Percentiles rank a stretch among this genome's conserved stretches.
Conservation (phyloP, 345 rosid species). For the Raphanus sativus region DNA sequence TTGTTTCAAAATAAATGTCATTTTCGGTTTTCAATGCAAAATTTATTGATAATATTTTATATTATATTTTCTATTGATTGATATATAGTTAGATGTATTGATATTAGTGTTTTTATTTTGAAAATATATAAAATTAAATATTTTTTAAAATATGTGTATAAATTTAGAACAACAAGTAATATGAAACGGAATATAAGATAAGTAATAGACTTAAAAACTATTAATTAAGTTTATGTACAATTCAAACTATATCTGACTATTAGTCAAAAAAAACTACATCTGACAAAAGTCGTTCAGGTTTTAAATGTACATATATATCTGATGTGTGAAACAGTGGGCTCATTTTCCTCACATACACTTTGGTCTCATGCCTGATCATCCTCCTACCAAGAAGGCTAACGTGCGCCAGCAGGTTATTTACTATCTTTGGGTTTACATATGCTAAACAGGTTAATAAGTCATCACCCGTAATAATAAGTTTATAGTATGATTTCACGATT, state of each 20-base stretch:
- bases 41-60: too few relatives aligned
- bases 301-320: neutral
- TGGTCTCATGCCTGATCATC: conserved; percentile 95
- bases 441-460: neutral
- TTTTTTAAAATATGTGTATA: too few relatives aligned
- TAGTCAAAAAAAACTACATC: neutral
- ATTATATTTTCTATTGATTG: too few relatives aligned
- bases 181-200: neutral
- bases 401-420: conserved; percentile 59
- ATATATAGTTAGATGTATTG: too few relatives aligned
- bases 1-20: too few relatives aligned
- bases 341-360: conserved; percentile 96
- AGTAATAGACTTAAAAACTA: neutral
- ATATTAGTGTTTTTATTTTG: too few relatives aligned
- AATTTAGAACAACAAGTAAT: too few relatives aligned
- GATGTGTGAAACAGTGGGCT: conserved; percentile 68
- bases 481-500: neutral
- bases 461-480: neutral
- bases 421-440: conserved; percentile 17
- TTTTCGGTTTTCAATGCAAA: too few relatives aligned
- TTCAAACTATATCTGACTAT: neutral
- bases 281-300: neutral
- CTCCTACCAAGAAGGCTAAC: conserved; percentile 73
- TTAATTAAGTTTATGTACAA: neutral
- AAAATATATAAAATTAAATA: too few relatives aligned